Percentiles rank a stretch among this genome's conserved stretches.
Conservation (phyloP, 2,329 filamentous ascomycete genomes). For the Lachnellula hyalina region DNA sequence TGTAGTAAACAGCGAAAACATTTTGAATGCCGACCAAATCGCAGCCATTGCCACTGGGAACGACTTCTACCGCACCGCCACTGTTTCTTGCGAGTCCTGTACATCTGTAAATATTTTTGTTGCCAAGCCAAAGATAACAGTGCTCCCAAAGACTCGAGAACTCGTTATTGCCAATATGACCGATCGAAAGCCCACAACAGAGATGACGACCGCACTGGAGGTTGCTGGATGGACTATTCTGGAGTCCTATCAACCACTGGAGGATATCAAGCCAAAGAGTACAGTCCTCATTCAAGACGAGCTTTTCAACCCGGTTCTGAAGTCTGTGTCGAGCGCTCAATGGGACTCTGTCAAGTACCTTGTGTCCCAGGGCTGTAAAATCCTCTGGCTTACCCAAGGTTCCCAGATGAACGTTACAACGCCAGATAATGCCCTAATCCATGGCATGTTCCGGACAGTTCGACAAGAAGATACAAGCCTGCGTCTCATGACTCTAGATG, state of each 20-base stretch:
- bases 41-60: background rate
- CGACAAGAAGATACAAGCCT: conserved; percentile 5
- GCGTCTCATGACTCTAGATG: conserved; percentile 7
- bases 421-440: conserved; percentile 3
- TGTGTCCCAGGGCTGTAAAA: background rate
- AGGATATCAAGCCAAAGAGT: background rate
- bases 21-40: background rate
- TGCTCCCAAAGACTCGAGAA: background rate
- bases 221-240: background rate
- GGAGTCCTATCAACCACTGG: background rate
- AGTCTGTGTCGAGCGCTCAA: background rate
- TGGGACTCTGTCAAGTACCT: conserved; percentile 4
- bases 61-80: conserved; percentile 2
- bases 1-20: conserved; percentile 50
- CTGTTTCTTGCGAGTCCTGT: conserved; percentile 3
- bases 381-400: conserved; percentile 8
- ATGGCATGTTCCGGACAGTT: conserved; percentile 5
- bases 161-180: background rate
- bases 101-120: conserved; percentile 3
- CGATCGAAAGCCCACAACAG: background rate
- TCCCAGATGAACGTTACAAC: background rate
- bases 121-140: background rate
- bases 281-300: conserved; percentile 4
- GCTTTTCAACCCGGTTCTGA: background rate
- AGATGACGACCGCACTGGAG: background rate